Base-by-base conservation (phyloP, 306 rosid genomes). In the Castanea sativa region DNA sequence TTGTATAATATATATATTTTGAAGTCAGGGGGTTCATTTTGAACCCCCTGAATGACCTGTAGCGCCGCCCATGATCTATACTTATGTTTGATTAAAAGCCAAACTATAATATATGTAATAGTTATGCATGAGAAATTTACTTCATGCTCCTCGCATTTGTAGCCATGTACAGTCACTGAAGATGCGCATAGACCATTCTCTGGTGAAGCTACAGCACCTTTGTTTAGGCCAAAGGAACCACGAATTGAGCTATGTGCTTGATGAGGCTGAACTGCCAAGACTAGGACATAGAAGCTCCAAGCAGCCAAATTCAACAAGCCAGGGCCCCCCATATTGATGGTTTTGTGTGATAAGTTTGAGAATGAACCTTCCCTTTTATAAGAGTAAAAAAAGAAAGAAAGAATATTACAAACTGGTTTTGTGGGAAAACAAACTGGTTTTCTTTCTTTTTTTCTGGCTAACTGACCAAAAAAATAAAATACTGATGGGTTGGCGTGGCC, bases 91-190 rank as follows among this genome's bases (percentile, higher is more conserved):
- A 16, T 21, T 33, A 7, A 1, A 14, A 29, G 69, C 1, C n/a
- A 30, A 29, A 30, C 69, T 63, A 16, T 14, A 49, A 49, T 13
- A 49, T 10, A 41, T 72, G 21, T 16, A 72, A 21, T 21, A 27
- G 33, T 27, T 73, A 15, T 73, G 63, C 53, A 43, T 53, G 23
- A 0, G 45, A 38, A 38, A 11, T 78, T 77, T 86, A 90, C 99
- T 73, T 87, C 55, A 77, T 81, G 73, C 85, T 95, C 99, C 21
- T 92, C 91, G 83, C 99, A 95, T 69, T 86, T 74, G 90, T 95
- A 95, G 84, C 99, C 98, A 52, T 92, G 76, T 51, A 77, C 21
- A 30, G 69, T 57, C 33, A 92, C 91, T 14, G 88, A 76, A 58
- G 98, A 78, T 8, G 88, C 82, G 73, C 99, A 95, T 56, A 95